Conservation (phyloP, 78 protist species). For the Dictyostelium intermedium region DNA sequence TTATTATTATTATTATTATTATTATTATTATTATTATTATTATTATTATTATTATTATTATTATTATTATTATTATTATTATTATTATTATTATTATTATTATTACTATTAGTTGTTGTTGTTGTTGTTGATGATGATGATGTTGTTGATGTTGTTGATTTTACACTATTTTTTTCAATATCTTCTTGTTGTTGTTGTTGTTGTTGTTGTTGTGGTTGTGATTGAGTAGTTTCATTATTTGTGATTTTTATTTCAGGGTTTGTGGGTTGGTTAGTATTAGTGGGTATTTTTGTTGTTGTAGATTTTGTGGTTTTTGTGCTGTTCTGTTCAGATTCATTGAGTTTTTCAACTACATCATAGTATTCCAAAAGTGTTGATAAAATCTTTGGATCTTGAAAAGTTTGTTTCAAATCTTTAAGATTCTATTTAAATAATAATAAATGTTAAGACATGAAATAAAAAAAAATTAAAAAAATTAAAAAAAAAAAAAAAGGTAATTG, state of each 20-base stretch:
- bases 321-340: not conserved
- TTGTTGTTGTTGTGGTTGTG: not conserved
- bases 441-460: not conserved
- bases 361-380: conserved; percentile 8
- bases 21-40: not conserved
- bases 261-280: not conserved
- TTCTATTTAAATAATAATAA: not conserved
- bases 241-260: too few species aligned
- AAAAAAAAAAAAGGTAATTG: not conserved
- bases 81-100: not conserved
- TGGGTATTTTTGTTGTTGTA: not conserved
- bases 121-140: not conserved
- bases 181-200: not conserved
- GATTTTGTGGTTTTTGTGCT: not conserved
- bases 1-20: not conserved
- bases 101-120: not conserved
- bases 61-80: not conserved
- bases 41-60: not conserved
- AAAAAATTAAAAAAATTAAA: too few species aligned
- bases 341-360: not conserved
- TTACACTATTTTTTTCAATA: not conserved
- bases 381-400: conserved; percentile 34
- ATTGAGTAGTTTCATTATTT: not conserved
- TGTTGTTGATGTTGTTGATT: not conserved
- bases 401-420: conserved; percentile 14